Conservation (phyloP, 441 rosid species). For the Francoa sonchifolia region DNA sequence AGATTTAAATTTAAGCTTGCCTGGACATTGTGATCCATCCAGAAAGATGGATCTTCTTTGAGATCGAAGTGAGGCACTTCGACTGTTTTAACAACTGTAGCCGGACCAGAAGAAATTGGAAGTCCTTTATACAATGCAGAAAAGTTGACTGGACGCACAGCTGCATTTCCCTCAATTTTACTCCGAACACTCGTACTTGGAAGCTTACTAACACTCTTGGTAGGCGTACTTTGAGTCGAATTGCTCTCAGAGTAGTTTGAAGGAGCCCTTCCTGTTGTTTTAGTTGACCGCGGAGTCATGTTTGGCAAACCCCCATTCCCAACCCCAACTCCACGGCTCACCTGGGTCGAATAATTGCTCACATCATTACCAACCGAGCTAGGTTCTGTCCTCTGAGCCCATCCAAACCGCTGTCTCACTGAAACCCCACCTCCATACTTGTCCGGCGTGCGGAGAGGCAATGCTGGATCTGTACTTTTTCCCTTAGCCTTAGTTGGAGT, state of each 20-base stretch:
- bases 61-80: slow-evolving; percentile 96
- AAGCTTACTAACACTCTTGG: slow-evolving; percentile 83
- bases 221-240: slow-evolving; percentile 88
- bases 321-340: slow-evolving; percentile 8
- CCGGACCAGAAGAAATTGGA: slow-evolving; percentile 40
- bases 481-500: slow-evolving; percentile 66
- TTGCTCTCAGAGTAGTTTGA: slow-evolving; percentile 46
- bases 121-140: slow-evolving; percentile 69
- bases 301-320: slow-evolving; percentile 25
- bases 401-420: slow-evolving; percentile 51
- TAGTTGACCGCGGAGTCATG: slow-evolving; percentile 51
- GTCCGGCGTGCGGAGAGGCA: slow-evolving; percentile 75
- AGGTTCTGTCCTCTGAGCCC: slow-evolving; percentile 52
- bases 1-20: too few relatives aligned
- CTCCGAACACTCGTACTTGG: slow-evolving; percentile 45
- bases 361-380: slow-evolving; percentile 8
- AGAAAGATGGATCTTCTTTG: slow-evolving; percentile 88
- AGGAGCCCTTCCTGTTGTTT: slow-evolving; percentile 42
- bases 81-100: slow-evolving; percentile 47
- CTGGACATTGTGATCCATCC: slow-evolving; percentile 99
- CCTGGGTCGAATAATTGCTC: slow-evolving; percentile 9
- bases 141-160: slow-evolving; percentile 40
- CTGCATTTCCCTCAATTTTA: slow-evolving; percentile 49
- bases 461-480: slow-evolving; percentile 29
- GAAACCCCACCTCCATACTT: slow-evolving; percentile 31